Base-by-base conservation (phyloP, 2,329 filamentous ascomycete genomes). In the Taxawa tesnikishii region DNA sequence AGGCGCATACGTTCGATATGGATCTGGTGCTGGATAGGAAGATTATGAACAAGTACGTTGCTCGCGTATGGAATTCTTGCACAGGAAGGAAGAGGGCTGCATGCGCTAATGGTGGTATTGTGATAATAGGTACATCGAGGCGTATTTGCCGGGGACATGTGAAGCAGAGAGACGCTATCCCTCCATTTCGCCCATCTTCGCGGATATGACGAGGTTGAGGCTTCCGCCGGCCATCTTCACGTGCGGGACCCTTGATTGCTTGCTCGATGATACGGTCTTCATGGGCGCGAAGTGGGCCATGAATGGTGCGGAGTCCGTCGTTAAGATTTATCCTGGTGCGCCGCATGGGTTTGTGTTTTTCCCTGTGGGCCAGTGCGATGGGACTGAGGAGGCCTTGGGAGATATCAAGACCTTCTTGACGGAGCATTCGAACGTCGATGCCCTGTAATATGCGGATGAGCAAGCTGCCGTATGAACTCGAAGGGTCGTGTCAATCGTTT, bases 271-370 rank as follows among this genome's bases (percentile, higher is more conserved):
- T 40, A 67, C 56, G 11, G 46, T 69, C 14, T 47, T 67, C 28
- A 73, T 75, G 69, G 55, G 56, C 4, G 50, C 56, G 2, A 71
- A 70, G 50, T 74, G 69, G 70, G 45, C 49, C 43, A 64, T 65
- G 48, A 57, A 53, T 39, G 67, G 67, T 3, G 60, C 58, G 4
- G 63, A 69, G 46, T 56, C 58, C 1, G 50, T 70, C 3, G 50
- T 70, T 3, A 73, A 66, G 50, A 53, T 73, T 11, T 70, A 62
- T 44, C 60, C 61, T 38, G 68, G 70, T 0, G 66, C 62, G 6
- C 56, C 65, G 12, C 70, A 74, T 55, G 67, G 60, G 0, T 74
- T 69, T 39, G 60, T 60, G 31, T 50, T 48, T 38, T 62, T 62
- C 49, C 49, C 54, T 7, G 44, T 51, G 1, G 55, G 52, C 0